These are phyloP conservation scores for Lachnellula hyalina DNA, from an alignment of 2,329 filamentous ascomycete genomes.

Conservation along the genomic window DNA sequence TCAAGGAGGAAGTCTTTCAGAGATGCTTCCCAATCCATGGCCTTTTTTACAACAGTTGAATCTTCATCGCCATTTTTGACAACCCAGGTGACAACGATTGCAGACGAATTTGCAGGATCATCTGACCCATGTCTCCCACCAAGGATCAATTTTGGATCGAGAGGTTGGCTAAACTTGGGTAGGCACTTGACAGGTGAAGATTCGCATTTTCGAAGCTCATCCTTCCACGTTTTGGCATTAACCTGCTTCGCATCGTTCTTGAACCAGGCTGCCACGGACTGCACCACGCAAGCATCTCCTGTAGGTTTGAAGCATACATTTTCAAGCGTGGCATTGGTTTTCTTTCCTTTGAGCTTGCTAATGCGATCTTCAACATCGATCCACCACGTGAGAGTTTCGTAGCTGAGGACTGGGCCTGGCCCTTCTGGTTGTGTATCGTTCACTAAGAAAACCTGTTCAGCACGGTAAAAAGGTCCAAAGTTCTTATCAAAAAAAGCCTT, in stretches of 20 bases:
- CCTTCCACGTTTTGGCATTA: slow-evolving; percentile 63
- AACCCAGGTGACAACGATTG: slow-evolving; percentile 91
- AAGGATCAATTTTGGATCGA: slow-evolving; percentile 79
- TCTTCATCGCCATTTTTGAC: slow-evolving; percentile 80
- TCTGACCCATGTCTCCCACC: slow-evolving; percentile 67
- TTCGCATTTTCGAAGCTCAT: slow-evolving; percentile 67
- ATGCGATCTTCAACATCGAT: slow-evolving; percentile 81
- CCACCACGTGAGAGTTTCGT: slow-evolving; percentile 91
- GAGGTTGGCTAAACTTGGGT: slow-evolving; percentile 81
- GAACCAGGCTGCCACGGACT: slow-evolving; percentile 90
- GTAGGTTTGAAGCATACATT: slow-evolving; percentile 95
- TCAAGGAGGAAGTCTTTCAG: slow-evolving; percentile 68
- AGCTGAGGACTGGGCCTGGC: slow-evolving; percentile 73
- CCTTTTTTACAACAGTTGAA: slow-evolving; percentile 61
- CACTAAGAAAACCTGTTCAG: slow-evolving; percentile 88
- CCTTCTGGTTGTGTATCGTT: slow-evolving; percentile 68
- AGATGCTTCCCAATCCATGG: slow-evolving; percentile 84
- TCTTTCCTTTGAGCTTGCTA: slow-evolving; percentile 62
- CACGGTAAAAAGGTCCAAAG: slow-evolving; percentile 93
- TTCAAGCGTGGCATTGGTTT: slow-evolving; percentile 63
- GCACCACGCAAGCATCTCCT: slow-evolving; percentile 82
- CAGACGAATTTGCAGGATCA: slow-evolving; percentile 66
- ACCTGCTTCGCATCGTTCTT: slow-evolving; percentile 59
- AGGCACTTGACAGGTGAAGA: slow-evolving; percentile 78
- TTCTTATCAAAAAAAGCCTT: slow-evolving; percentile 90